Evolutionary conservation across 2,329 filamentous ascomycete species (phyloP).

Genomic region (Metarhizium sp.): DNA sequence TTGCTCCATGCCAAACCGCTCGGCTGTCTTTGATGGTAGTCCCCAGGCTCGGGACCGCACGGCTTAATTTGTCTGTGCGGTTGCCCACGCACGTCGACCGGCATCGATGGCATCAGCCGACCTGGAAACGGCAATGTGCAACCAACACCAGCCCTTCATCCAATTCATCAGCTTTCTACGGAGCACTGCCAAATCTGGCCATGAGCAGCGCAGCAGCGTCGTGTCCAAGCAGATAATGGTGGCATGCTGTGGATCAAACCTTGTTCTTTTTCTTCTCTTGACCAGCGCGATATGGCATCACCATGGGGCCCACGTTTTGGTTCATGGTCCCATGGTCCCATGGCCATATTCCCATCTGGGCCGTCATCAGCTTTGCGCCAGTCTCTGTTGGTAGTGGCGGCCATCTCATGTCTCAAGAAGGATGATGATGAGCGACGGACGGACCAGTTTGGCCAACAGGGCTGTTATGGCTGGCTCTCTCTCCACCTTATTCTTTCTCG

Average conservation of each 20-base stretch:
- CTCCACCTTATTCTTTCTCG: not conserved
- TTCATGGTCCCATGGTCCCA: not conserved
- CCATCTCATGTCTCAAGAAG: too few species aligned
- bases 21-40: too few species aligned
- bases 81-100: not conserved
- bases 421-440: not conserved
- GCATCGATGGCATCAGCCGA: not conserved
- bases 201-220: not conserved
- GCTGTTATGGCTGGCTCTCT: not conserved
- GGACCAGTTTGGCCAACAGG: not conserved
- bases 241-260: too few species aligned
- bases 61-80: too few species aligned
- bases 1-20: too few species aligned
- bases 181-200: not conserved
- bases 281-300: too few species aligned
- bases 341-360: too few species aligned
- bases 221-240: too few species aligned
- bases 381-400: not conserved
- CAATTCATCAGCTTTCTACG: not conserved
- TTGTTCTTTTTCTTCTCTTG: too few species aligned
- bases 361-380: not conserved
- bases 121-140: too few species aligned
- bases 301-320: too few species aligned
- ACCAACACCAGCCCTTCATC: not conserved
- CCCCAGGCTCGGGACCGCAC: too few species aligned